Percentiles rank a stretch among this genome's conserved stretches.
Evolutionary conservation across 257 asterid genomes (phyloP).

Genomic region (Nicotiana tomentosiformis): DNA sequence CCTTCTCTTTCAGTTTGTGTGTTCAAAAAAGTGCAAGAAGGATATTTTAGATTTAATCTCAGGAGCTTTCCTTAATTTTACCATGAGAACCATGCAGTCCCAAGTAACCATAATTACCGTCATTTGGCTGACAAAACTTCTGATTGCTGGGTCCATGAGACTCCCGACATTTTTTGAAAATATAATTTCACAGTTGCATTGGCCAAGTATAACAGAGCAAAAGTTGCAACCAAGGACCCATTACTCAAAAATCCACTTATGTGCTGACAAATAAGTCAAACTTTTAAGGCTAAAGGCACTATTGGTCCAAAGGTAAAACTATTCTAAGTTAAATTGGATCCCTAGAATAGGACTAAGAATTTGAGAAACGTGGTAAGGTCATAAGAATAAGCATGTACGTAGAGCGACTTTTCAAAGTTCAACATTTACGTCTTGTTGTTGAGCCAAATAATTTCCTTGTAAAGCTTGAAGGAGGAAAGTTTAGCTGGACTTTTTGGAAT

Average conservation of each 20-base stretch:
- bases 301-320: not conserved
- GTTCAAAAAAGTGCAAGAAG: not conserved
- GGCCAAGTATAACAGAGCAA: not conserved
- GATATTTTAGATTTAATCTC: not conserved
- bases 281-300: not conserved
- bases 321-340: not conserved
- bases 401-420: not conserved
- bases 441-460: not conserved
- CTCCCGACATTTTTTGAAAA: not conserved
- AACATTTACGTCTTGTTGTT: not conserved
- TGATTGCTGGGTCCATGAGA: not conserved
- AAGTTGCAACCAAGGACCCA: not conserved
- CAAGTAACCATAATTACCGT: not conserved
- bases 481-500: not conserved
- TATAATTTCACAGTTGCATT: not conserved
- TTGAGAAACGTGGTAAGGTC: not conserved
- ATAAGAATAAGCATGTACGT: not conserved
- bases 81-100: not conserved
- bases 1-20: not conserved
- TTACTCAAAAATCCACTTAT: not conserved
- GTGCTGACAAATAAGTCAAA: not conserved
- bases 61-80: not conserved
- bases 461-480: not conserved
- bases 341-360: not conserved
- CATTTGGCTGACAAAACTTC: no score